phyloP scores from a whole-genome alignment of 306 rosid genomes.

The Hippophae tibetana region DNA sequence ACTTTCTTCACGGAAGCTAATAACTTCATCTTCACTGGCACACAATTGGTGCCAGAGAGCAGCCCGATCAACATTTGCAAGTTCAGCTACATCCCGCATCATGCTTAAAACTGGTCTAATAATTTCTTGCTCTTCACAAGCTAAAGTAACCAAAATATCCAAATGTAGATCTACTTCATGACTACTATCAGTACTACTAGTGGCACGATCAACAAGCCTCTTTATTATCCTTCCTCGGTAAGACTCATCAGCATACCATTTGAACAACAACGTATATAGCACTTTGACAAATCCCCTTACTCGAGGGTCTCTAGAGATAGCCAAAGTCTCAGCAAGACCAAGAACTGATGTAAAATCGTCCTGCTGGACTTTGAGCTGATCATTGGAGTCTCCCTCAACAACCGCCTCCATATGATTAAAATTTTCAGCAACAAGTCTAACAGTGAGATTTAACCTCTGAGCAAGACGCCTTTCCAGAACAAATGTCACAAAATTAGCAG shows the following conservation, averaged over 20 bases:
- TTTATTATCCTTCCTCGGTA: slow-evolving; percentile 72
- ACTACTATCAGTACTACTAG: slow-evolving; percentile 54
- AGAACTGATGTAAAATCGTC: slow-evolving; percentile 88
- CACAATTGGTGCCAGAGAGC: slow-evolving; percentile 98
- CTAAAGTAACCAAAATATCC: slow-evolving; percentile 74
- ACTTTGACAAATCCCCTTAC: slow-evolving; percentile 82
- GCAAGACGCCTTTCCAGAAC: slow-evolving; percentile 89
- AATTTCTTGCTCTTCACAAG: slow-evolving; percentile 80
- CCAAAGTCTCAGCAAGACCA: slow-evolving; percentile 92
- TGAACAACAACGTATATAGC: slow-evolving; percentile 73
- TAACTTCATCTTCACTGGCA: slow-evolving; percentile 83
- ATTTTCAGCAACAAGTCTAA: slow-evolving; percentile 43
- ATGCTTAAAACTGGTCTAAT: slow-evolving; percentile 73
- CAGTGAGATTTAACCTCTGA: slow-evolving; percentile 47
- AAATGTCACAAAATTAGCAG: slow-evolving; percentile 74
- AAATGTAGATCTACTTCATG: slow-evolving; percentile 73
- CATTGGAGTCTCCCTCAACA: slow-evolving; percentile 31
- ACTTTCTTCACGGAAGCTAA: slow-evolving; percentile 59
- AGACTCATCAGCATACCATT: slow-evolving; percentile 88
- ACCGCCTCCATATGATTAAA: slow-evolving; percentile 50
- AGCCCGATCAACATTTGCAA: slow-evolving; percentile 88
- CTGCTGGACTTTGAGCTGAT: slow-evolving; percentile 61
- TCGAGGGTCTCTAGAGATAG: slow-evolving; percentile 69
- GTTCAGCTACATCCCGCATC: slow-evolving; percentile 95
- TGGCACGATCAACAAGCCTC: slow-evolving; percentile 82